These are phyloP conservation scores for Leishmania tropica DNA, from an alignment of 208 protist species.

Conservation along the genomic window DNA sequence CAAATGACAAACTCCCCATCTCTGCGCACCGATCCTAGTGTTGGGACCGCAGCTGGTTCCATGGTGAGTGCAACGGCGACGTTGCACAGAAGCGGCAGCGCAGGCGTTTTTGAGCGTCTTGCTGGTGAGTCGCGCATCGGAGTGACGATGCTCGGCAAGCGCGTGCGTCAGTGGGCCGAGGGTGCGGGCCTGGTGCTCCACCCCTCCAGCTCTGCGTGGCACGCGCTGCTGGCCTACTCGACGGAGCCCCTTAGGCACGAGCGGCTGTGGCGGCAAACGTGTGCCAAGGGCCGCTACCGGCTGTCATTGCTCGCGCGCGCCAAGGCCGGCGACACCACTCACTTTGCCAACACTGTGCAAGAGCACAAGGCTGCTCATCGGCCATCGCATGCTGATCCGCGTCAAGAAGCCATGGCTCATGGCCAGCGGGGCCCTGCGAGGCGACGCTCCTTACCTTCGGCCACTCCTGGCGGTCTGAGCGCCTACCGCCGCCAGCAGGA, in stretches of 20 bases:
- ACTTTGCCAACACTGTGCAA: neutral
- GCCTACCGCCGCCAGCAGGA: constrained; percentile 32
- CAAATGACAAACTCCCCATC: neutral
- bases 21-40: neutral
- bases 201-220: constrained; percentile 4
- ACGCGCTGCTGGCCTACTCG: constrained; percentile 3
- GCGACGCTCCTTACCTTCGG: neutral
- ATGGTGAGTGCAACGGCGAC: neutral
- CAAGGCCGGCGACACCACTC: neutral
- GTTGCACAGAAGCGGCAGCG: neutral
- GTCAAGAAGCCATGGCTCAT: neutral
- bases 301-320: constrained; percentile 2
- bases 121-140: constrained; percentile 7
- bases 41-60: neutral
- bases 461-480: constrained; percentile 18
- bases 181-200: constrained; percentile 21
- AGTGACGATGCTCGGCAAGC: constrained; percentile 22
- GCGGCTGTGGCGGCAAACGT: constrained; percentile 22
- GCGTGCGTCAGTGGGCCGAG: constrained; percentile 32
- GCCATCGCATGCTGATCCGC: constrained; percentile 5
- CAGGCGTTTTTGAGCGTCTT: constrained; percentile 15
- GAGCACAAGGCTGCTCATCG: neutral
- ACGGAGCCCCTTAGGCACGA: constrained; percentile 13
- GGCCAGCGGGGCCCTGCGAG: neutral
- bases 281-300: constrained; percentile 17